A percentile compares a stretch with the other conserved stretches of the same genome.
Evolutionary conservation across 164 flowering plant species (phyloP).

Genomic region (Tinospora cordifolia): DNA sequence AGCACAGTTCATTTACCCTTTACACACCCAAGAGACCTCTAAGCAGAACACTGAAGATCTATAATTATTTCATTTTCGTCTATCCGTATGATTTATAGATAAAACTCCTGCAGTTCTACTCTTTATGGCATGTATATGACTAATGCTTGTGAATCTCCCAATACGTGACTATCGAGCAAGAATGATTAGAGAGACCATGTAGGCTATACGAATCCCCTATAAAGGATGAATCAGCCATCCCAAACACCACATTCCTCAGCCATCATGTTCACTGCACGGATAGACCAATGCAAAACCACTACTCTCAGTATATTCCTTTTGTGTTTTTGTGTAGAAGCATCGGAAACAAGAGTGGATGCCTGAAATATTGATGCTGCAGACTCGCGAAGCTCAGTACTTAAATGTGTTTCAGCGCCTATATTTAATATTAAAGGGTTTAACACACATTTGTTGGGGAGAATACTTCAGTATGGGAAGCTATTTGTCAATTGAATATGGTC

Average conservation of each 20-base stretch:
- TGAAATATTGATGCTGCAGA: background rate
- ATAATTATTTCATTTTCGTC: background rate
- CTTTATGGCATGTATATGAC: background rate
- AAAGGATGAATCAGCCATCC: background rate
- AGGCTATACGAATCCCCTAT: background rate
- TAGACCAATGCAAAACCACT: background rate
- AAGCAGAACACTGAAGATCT: background rate
- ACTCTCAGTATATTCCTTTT: background rate
- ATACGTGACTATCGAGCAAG: background rate
- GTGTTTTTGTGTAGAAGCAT: background rate
- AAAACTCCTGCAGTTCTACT: too few species aligned
- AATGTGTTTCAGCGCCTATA: slow-evolving; percentile 21
- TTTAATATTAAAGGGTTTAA: slow-evolving; percentile 21
- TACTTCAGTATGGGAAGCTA: slow-evolving; percentile 43
- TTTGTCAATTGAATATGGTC: slow-evolving; percentile 78
- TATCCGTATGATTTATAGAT: background rate
- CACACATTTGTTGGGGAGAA: background rate
- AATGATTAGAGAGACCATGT: background rate
- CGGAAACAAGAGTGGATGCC: background rate
- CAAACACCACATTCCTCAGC: background rate
- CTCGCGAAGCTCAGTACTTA: slow-evolving; percentile 9
- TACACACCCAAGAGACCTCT: background rate
- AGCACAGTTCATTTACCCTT: background rate
- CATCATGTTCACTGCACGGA: background rate
- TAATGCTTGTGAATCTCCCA: background rate